phyloP scores from a whole-genome alignment of 2,329 filamentous ascomycete genomes.

The Aspergillus amoenus region DNA sequence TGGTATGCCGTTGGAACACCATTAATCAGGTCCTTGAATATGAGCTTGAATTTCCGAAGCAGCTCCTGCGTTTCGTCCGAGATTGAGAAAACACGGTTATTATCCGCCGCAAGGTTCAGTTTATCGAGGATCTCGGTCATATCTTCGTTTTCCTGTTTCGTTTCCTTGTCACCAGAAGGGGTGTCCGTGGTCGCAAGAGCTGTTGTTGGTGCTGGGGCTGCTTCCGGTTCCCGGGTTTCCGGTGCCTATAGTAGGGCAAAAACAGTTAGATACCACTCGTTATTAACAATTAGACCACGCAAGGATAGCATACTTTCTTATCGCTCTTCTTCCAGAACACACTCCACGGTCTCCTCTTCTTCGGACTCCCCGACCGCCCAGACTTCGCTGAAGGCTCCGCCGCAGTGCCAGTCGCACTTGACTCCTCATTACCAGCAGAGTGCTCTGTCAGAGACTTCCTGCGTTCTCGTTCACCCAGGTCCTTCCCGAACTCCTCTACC shows the following conservation, averaged over 20 bases:
- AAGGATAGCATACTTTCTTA: slow-evolving; percentile 29
- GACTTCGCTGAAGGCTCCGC: slow-evolving; percentile 17
- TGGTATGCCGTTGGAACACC: slow-evolving; percentile 91
- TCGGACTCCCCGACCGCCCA: slow-evolving; percentile 17
- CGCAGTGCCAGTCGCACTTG: neutral
- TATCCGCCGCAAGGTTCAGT: slow-evolving; percentile 77
- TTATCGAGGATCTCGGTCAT: slow-evolving; percentile 77
- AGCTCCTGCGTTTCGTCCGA: slow-evolving; percentile 82
- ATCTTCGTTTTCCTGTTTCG: slow-evolving; percentile 66
- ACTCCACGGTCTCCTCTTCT: slow-evolving; percentile 39
- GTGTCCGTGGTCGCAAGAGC: neutral
- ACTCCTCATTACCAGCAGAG: neutral
- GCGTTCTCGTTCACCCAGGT: slow-evolving; percentile 33
- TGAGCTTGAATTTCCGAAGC: slow-evolving; percentile 78
- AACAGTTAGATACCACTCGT: neutral
- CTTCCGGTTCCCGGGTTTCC: slow-evolving; percentile 10
- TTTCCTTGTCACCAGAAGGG: slow-evolving; percentile 35
- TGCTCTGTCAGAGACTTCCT: slow-evolving; percentile 26
- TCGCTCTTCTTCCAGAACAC: slow-evolving; percentile 41
- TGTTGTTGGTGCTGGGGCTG: neutral
- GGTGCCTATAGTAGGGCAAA: neutral
- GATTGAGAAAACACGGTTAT: slow-evolving; percentile 82
- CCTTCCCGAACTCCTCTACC: slow-evolving; percentile 39
- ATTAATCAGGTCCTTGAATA: slow-evolving; percentile 88
- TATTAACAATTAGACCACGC: neutral